These are phyloP conservation scores for Aspergillus sclerotiicarbonarius DNA, from an alignment of 495 filamentous ascomycete species.

Conservation along the genomic window DNA sequence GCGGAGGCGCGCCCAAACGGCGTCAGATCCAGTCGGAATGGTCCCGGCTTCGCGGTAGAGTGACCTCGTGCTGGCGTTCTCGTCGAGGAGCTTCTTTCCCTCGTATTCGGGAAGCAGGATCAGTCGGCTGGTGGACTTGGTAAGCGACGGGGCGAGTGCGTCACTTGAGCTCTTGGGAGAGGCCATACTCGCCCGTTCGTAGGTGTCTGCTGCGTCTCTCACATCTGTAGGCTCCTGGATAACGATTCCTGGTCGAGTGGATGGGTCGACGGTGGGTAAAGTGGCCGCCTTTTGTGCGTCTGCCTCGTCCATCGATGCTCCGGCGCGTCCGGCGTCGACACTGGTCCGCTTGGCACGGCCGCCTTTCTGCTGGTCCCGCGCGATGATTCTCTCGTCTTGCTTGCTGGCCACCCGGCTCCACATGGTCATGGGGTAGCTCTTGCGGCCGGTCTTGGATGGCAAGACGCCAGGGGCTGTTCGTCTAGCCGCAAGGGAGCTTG, in stretches of 20 bases:
- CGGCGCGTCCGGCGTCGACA: constrained; percentile 37
- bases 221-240: not conserved
- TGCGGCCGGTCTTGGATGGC: constrained; percentile 48
- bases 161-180: not conserved
- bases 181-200: not conserved
- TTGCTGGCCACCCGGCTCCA: constrained; percentile 86
- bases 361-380: constrained; percentile 41
- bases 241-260: not conserved
- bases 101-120: constrained; percentile 34
- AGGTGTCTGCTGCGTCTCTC: not conserved
- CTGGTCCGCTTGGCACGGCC: constrained; percentile 28
- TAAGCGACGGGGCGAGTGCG: not conserved
- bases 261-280: not conserved
- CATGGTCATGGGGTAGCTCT: constrained; percentile 72
- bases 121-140: constrained; percentile 28
- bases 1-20: constrained; percentile 18
- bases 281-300: constrained; percentile 3
- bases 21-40: constrained; percentile 27
- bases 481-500: constrained; percentile 76
- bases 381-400: constrained; percentile 74
- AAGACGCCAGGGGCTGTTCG: constrained; percentile 51
- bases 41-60: constrained; percentile 36
- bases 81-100: constrained; percentile 27
- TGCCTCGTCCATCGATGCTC: constrained; percentile 27
- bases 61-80: constrained; percentile 38